These are phyloP conservation scores for Xenosphaeropsis pyriputrescens DNA, from an alignment of 2,329 filamentous ascomycete genomes.

Conservation along the genomic window DNA sequence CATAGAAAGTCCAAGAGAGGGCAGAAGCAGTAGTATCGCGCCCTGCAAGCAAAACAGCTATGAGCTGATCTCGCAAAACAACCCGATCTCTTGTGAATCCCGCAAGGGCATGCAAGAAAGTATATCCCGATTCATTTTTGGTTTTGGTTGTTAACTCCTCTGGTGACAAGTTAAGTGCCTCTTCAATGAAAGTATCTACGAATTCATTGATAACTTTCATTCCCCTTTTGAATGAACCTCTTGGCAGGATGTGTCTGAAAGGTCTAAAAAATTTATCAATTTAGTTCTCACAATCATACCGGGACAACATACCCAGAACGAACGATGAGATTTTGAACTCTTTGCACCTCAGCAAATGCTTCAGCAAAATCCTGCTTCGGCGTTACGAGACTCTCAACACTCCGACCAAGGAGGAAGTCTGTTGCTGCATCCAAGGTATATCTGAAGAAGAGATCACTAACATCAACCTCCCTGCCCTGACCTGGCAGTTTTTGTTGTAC, in stretches of 20 bases:
- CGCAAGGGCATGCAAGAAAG: slow-evolving; percentile 76
- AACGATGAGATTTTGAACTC: slow-evolving; percentile 52
- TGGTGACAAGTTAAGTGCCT: slow-evolving; percentile 50
- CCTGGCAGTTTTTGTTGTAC: slow-evolving; percentile 19
- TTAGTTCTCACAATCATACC: neutral
- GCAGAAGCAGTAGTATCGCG: slow-evolving; percentile 78
- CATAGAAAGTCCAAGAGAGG: slow-evolving; percentile 70
- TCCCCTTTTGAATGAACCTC: slow-evolving; percentile 43
- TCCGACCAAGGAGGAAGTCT: slow-evolving; percentile 70
- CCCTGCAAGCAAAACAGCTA: slow-evolving; percentile 71
- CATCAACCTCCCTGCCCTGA: slow-evolving; percentile 50
- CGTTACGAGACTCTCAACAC: slow-evolving; percentile 43
- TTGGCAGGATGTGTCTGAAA: slow-evolving; percentile 47
- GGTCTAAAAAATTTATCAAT: slow-evolving; percentile 25
- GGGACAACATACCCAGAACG: slow-evolving; percentile 37
- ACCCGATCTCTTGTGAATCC: slow-evolving; percentile 58
- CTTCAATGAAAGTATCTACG: slow-evolving; percentile 64
- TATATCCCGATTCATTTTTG: slow-evolving; percentile 60
- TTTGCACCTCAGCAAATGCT: slow-evolving; percentile 68
- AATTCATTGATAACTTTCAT: slow-evolving; percentile 62
- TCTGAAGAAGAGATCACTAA: slow-evolving; percentile 69
- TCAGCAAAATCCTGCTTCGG: slow-evolving; percentile 57
- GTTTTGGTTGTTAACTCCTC: slow-evolving; percentile 61
- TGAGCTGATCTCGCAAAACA: slow-evolving; percentile 71
- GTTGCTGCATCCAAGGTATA: slow-evolving; percentile 76